Base-by-base conservation (phyloP, 2,329 filamentous ascomycete genomes). In the Nothophoma quercina region DNA sequence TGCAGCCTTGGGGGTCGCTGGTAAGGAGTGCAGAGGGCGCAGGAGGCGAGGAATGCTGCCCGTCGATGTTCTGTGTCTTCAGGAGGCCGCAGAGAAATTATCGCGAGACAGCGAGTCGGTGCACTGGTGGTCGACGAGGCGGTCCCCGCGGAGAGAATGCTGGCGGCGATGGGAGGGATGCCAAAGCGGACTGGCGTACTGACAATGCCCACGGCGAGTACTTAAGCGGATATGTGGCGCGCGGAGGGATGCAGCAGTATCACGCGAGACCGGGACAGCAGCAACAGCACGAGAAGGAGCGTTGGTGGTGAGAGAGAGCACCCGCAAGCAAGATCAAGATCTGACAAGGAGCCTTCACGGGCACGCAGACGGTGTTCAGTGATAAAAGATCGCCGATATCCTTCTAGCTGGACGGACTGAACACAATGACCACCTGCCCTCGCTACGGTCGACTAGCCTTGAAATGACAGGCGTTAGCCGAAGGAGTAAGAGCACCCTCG, bases 61-160 rank as follows among this genome's bases (percentile, higher is more conserved):
- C 49, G 43, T n/a, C n/a, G n/a, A n/a, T n/a, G n/a, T n/a, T n/a
- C n/a, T n/a, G n/a, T n/a, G n/a, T 34, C 28, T 38, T 21, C 9
- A 30, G 29, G 40, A 39, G 26, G 15, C 30, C 25, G 43, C 36
- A 29, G 21, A 36, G 48, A 48, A 19, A 35, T 45, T 44, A 36
- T 42, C 29, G 41, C 36, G 36, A 48, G 49, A 26, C 41, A 45
- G 39, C 33, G 39, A 29, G 51, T 34, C 44, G 39, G 54, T 49
- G 56, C 54, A 49, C 51, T 55, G 56, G 44, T 40, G 22, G 36
- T 46, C 49, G 56, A 56, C 47, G 45, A 56, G 54, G 47, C 33
- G 41, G 41, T 38, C 48, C 53, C 48, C 43, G 48, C 43, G 36
- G 38, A 36, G 41, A 52, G 47, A 33, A 28, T 46, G 49, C 42